Base-by-base conservation (phyloP, 2,329 filamentous ascomycete species). In the Colletotrichum tofieldiae region DNA sequence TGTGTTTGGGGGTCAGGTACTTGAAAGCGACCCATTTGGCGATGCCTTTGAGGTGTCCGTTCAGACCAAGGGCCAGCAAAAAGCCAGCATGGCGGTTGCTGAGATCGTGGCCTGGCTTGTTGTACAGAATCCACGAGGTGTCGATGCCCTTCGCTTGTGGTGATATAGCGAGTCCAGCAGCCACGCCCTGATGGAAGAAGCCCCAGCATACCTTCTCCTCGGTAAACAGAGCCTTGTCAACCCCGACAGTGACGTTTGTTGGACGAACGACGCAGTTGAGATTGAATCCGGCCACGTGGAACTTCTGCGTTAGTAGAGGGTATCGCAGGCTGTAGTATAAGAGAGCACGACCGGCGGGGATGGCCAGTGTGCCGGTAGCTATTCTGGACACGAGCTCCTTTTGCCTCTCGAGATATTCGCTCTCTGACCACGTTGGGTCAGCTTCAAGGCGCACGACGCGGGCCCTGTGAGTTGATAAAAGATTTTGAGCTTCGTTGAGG, bases 21-120 rank as follows among this genome's bases (percentile, higher is more conserved):
- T 98, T 98, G 88, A 98, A 99, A 11, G 95, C 96, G 54, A 99
- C 93, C 96, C 96, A 99, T 84, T 98, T 98, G 3, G 96, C 96
- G 37, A 99, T 89, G 9, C 91, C 93, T 76, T 94, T 96, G n/a
- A 99, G 86, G 82, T 99, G 97, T 0, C 96, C 97, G 77, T 98
- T 98, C 32, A 99, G 86, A 4, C 96, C 96, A 5, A 99, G 87
- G 5, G 95, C 96, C 0, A 99, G 87, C 54, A 99, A 84, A 75
- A 99, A 96, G 0, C 96, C 96, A 39, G 96, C 97, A 81, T 99
- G 96, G n/a, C 96, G 90, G 79, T 98, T 98, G 74, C 93, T 98
- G 18, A 98, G 87, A 65, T 99, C 96, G 47, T 91, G 89, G 0
- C 85, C 84, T 0, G 96, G 96, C 80, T 98, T 98, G 84, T 99